Evolutionary conservation across 75 land plant genomes (phyloP).

Genomic region (Picea sitchensis): DNA sequence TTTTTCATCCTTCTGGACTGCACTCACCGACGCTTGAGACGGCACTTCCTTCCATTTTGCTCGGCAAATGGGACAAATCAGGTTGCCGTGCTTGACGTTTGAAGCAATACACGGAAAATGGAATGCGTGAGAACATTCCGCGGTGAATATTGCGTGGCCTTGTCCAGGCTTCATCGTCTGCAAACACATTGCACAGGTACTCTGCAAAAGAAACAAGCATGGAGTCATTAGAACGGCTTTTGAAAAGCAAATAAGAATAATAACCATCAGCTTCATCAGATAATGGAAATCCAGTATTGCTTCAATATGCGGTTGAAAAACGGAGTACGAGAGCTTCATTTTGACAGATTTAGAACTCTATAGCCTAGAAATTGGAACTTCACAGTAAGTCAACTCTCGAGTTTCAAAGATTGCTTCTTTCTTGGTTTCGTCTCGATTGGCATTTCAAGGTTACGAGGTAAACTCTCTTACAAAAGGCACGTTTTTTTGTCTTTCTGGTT

Average conservation of each 20-base stretch:
- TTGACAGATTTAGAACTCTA: neutral
- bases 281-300: neutral
- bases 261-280: neutral
- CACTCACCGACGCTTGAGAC: slow-evolving; percentile 28
- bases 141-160: slow-evolving; percentile 82
- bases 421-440: neutral
- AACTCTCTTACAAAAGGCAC: neutral
- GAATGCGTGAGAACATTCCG: slow-evolving; percentile 86
- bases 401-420: neutral
- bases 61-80: slow-evolving; percentile 71
- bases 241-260: neutral
- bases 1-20: neutral
- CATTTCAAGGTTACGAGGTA: slow-evolving; percentile 1
- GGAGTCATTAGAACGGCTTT: neutral
- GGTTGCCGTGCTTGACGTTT: slow-evolving; percentile 47
- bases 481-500: neutral
- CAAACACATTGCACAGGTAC: slow-evolving; percentile 67
- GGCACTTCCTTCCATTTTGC: slow-evolving; percentile 69
- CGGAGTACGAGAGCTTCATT: neutral
- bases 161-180: slow-evolving; percentile 61
- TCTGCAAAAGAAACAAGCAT: slow-evolving; percentile 32
- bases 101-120: slow-evolving; percentile 81
- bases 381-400: neutral
- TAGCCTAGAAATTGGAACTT: slow-evolving; percentile 1
- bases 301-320: neutral